Percentiles rank a stretch among this genome's conserved stretches.
Conservation (phyloP, 768 basidiomycete genomes). For the Boletus patriciae region DNA sequence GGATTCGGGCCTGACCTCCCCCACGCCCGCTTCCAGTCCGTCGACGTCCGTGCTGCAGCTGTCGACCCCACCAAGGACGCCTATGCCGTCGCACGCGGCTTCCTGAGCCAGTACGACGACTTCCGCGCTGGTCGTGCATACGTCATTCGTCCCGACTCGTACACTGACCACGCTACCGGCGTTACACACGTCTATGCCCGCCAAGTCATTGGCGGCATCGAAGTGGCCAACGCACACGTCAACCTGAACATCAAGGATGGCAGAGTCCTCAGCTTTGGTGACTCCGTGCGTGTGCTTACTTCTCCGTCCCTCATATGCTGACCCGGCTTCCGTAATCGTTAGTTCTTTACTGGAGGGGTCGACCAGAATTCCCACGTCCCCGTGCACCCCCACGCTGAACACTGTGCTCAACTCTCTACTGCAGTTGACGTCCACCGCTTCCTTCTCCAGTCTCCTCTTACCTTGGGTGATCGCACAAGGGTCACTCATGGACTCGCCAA, state of each 20-base stretch:
- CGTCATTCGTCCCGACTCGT: constrained; percentile 76
- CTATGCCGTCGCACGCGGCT: constrained; percentile 59
- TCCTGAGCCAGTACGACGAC: constrained; percentile 46
- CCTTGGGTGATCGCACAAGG: constrained; percentile 10
- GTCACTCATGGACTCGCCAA: constrained; percentile 18
- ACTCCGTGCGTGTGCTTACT: constrained; percentile 58
- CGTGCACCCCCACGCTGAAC: constrained; percentile 52
- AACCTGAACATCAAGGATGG: constrained; percentile 92
- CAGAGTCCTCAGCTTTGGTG: constrained; percentile 80
- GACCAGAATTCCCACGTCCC: constrained; percentile 29
- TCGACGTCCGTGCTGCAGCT: constrained; percentile 40
- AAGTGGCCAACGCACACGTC: constrained; percentile 88
- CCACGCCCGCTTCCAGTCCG: constrained; percentile 65
- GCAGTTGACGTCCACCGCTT: constrained; percentile 33
- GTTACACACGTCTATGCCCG: constrained; percentile 87
- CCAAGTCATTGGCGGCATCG: constrained; percentile 81
- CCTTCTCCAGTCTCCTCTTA: constrained; percentile 27
- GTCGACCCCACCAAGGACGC: constrained; percentile 47
- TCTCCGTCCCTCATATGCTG: constrained; percentile 4
- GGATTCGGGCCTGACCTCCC: constrained; percentile 82
- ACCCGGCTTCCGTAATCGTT: constrained; percentile 5
- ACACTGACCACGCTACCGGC: constrained; percentile 83
- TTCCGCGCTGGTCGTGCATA: constrained; percentile 43
- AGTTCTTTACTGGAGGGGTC: constrained; percentile 76
- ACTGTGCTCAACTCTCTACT: constrained; percentile 47